These are phyloP conservation scores for Juglanconis sp. DNA, from an alignment of 2,329 filamentous ascomycete species.

Conservation along the genomic window DNA sequence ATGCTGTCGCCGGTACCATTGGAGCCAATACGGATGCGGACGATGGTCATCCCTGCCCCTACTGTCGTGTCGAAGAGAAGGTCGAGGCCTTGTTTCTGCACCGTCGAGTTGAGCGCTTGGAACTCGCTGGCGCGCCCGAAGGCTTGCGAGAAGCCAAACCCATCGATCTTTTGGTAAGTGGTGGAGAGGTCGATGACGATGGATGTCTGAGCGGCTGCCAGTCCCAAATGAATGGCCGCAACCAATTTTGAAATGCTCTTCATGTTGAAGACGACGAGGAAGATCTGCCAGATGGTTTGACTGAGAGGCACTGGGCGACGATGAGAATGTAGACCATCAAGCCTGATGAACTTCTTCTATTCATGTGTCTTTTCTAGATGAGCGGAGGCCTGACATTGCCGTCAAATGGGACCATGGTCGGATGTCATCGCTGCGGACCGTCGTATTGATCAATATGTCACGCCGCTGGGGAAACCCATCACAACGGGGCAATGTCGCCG, in stretches of 20 bases:
- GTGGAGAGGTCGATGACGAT: conserved; percentile 28
- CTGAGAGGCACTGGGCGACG: not conserved
- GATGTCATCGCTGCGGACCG: not conserved
- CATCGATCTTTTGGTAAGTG: conserved; percentile 38
- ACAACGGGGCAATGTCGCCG: not conserved
- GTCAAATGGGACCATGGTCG: not conserved
- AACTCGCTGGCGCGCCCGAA: conserved; percentile 42
- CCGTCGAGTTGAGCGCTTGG: conserved; percentile 27
- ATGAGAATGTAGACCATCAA: not conserved
- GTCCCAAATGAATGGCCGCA: not conserved
- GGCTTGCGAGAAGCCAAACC: conserved; percentile 47
- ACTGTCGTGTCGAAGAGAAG: conserved; percentile 41
- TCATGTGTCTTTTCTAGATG: not conserved
- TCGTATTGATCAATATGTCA: not conserved
- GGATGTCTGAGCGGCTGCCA: conserved; percentile 20
- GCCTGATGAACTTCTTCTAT: not conserved
- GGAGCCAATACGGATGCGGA: conserved; percentile 47
- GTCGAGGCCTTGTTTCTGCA: conserved; percentile 38
- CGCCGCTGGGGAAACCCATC: not conserved
- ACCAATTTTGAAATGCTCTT: not conserved
- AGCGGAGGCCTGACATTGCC: not conserved
- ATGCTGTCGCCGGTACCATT: conserved; percentile 23
- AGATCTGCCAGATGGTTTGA: not conserved
- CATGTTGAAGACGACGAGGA: not conserved
- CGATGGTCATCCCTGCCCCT: conserved; percentile 47